These are phyloP conservation scores for Stellera chamaejasme DNA, from an alignment of 345 rosid genomes.

Conservation along the genomic window DNA sequence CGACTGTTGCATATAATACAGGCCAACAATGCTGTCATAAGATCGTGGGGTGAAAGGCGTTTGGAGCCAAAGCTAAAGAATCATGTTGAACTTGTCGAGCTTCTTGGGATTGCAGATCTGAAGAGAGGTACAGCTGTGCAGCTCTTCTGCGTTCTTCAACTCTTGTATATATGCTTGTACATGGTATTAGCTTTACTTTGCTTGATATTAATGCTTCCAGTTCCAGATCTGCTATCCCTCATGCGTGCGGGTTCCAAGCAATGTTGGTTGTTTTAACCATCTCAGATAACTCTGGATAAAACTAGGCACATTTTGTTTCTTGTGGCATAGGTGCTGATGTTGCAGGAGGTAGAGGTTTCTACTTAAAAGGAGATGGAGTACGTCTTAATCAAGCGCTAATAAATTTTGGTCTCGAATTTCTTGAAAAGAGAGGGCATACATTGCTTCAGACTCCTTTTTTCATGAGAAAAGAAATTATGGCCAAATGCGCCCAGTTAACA, in stretches of 20 bases:
- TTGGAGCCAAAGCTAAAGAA: constrained; percentile 50
- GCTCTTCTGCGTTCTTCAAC: neutral
- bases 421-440: constrained; percentile 60
- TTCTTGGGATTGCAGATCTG: constrained; percentile 66
- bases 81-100: constrained; percentile 93
- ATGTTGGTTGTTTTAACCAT: neutral
- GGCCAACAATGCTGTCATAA: constrained; percentile 64
- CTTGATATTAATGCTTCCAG: neutral
- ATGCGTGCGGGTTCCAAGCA: neutral
- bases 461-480: constrained; percentile 91
- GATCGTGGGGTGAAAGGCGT: constrained; percentile 56
- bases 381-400: constrained; percentile 91
- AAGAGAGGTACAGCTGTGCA: constrained; percentile 47
- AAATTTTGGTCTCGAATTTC: constrained; percentile 66
- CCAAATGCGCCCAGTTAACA: constrained; percentile 84
- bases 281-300: neutral
- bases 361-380: constrained; percentile 76
- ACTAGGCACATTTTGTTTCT: neutral
- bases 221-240: neutral
- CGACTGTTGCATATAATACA: constrained; percentile 14
- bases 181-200: too few relatives aligned
- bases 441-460: constrained; percentile 83
- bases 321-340: constrained; percentile 60
- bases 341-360: constrained; percentile 90
- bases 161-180: neutral